Evolutionary conservation across 2,329 filamentous ascomycete species (phyloP).

Genomic region (Rhinocladiella mackenziei): DNA sequence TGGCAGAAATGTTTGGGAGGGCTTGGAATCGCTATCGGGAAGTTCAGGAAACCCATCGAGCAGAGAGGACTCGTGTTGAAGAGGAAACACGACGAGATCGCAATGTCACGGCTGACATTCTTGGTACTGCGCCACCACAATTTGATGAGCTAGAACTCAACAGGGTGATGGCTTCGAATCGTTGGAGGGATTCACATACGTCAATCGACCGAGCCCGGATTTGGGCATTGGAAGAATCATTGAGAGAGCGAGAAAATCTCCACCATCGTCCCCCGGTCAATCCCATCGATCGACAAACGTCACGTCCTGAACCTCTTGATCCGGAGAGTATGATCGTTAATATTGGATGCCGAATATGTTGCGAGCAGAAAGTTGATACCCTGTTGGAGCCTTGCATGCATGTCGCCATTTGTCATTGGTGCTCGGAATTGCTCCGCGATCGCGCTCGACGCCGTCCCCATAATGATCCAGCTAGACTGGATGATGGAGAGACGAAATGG

Average conservation of each 20-base stretch:
- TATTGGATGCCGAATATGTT: constrained; percentile 27
- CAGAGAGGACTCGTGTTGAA: neutral
- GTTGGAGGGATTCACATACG: neutral
- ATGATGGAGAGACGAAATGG: constrained; percentile 9
- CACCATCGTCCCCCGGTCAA: constrained; percentile 15
- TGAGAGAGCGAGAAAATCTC: constrained; percentile 2
- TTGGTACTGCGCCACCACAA: constrained; percentile 5
- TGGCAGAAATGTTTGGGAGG: constrained; percentile 24
- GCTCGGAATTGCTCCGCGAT: constrained; percentile 18
- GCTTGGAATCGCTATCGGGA: constrained; percentile 27
- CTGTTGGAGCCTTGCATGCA: constrained; percentile 29
- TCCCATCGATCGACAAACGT: constrained; percentile 25
- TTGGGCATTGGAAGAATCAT: neutral
- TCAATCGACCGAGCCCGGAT: neutral
- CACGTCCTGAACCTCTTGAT: constrained; percentile 15
- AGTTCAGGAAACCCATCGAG: constrained; percentile 17
- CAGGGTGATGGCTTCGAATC: neutral
- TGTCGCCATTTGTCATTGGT: constrained; percentile 28
- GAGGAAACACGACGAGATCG: neutral
- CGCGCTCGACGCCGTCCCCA: constrained; percentile 9
- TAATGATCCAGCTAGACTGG: neutral
- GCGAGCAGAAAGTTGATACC: constrained; percentile 28
- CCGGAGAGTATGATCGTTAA: constrained; percentile 25
- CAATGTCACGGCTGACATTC: neutral
- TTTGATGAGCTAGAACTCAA: neutral